phyloP scores from a whole-genome alignment of 2,329 filamentous ascomycete species.

The Mycocentrospora acerina region DNA sequence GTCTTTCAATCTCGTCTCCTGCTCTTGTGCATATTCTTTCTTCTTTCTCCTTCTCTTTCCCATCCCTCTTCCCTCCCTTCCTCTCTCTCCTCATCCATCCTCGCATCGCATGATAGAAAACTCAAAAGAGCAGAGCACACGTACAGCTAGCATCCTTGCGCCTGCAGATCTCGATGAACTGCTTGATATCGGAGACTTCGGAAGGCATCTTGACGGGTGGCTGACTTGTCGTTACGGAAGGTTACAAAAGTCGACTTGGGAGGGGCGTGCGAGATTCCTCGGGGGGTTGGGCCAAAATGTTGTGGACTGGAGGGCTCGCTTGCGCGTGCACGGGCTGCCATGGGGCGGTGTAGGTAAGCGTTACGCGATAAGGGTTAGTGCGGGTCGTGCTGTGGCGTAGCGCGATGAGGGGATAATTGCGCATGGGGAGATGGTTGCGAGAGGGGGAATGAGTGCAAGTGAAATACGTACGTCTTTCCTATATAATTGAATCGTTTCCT shows the following conservation, averaged over 20 bases:
- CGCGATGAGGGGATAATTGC: too few relatives aligned
- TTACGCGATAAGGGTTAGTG: slow-evolving; percentile 21
- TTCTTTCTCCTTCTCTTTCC: not conserved
- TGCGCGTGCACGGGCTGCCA: slow-evolving; percentile 30
- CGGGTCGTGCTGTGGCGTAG: too few relatives aligned
- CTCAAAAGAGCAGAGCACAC: slow-evolving; percentile 45
- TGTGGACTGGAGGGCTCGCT: slow-evolving; percentile 41
- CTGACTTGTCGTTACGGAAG: slow-evolving; percentile 11
- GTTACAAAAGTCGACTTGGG: slow-evolving; percentile 6
- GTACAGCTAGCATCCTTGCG: slow-evolving; percentile 99
- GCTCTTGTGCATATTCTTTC: slow-evolving; percentile 1
- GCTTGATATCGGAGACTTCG: slow-evolving; percentile 97
- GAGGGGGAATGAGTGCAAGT: slow-evolving; percentile 22
- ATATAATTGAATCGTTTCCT: too few relatives aligned
- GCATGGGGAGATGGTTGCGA: too few relatives aligned
- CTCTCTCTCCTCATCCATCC: not conserved
- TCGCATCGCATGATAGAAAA: too few relatives aligned
- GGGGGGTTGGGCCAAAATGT: slow-evolving; percentile 20
- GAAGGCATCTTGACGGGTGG: slow-evolving; percentile 83
- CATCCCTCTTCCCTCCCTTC: slow-evolving; percentile 2
- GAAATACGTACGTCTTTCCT: too few relatives aligned
- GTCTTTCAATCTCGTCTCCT: too few relatives aligned
- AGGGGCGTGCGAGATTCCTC: slow-evolving; percentile 17
- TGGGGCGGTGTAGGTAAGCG: slow-evolving; percentile 22
- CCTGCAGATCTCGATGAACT: slow-evolving; percentile 99